Percentiles rank a stretch among this genome's conserved stretches.
phyloP scores from a whole-genome alignment of 1,139 yeast genomes.

The Eremothecium gossypii region DNA sequence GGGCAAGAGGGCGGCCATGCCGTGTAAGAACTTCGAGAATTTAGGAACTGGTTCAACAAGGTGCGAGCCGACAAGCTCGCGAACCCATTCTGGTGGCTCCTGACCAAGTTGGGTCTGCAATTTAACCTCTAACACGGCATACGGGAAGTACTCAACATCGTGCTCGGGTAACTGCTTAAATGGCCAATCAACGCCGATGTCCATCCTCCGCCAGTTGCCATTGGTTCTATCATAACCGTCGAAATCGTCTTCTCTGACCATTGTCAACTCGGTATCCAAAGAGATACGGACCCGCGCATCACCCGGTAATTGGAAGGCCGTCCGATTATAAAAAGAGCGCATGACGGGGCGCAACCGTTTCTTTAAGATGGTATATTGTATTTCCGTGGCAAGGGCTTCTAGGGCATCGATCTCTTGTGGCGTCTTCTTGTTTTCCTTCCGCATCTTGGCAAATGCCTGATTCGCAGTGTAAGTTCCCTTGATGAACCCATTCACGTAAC shows the following conservation, averaged over 20 bases:
- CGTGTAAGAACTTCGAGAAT: conserved; percentile 93
- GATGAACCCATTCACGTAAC: conserved; percentile 75
- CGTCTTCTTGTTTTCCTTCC: conserved; percentile 86
- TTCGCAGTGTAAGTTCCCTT: conserved; percentile 77
- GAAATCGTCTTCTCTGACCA: conserved; percentile 95
- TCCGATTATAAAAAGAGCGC: conserved; percentile 93
- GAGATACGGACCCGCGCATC: conserved; percentile 98
- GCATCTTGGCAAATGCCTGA: conserved; percentile 84
- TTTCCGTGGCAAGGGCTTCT: conserved; percentile 86
- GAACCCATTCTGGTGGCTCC: conserved; percentile 97
- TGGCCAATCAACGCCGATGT: conserved; percentile 96
- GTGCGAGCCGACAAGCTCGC: conserved; percentile 83
- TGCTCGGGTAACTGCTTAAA: conserved; percentile 73
- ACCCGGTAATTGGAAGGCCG: conserved; percentile 97
- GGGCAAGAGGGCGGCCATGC: conserved; percentile 80
- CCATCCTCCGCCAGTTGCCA: conserved; percentile 96
- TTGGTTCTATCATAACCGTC: conserved; percentile 87
- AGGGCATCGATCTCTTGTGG: conserved; percentile 80
- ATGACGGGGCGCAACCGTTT: conserved; percentile 85
- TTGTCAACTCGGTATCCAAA: conserved; percentile 85
- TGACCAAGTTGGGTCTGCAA: conserved; percentile 96
- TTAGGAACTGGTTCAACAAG: conserved; percentile 97
- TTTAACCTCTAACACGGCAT: conserved; percentile 94
- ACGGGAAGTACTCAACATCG: conserved; percentile 89
- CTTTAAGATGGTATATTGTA: conserved; percentile 79